Base-by-base conservation (phyloP, 768 basidiomycete species). In the Auricularia auricula-judae region DNA sequence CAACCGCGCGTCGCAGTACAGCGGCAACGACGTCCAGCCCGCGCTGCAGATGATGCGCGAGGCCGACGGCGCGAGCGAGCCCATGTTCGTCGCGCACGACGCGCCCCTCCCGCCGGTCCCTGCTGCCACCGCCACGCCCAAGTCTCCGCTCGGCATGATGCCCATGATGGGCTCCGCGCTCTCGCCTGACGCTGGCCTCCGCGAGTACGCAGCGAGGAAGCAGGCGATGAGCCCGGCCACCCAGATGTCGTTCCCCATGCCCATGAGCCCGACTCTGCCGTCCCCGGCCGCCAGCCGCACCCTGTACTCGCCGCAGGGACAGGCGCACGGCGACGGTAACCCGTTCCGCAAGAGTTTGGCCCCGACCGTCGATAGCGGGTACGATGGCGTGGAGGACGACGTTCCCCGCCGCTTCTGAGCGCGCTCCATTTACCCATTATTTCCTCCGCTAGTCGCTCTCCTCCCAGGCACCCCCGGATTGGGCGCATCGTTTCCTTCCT, bases 21-120 rank as follows among this genome's bases (percentile, higher is more conserved):
- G 56, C 62, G 56, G 16, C 44, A 5, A 51, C 21, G 62, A 85
- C 35, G 78, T 89, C 16, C 79, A 86, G 77, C 87, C 88, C 3
- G 89, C 89, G 16, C 76, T 91, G 60, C 80, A 79, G 63, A 87
- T 91, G 81, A 89, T 91, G 87, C 87, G 87, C 67, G 66, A 63
- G 23, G 59, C 34, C 14, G 44, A 43, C 10, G 47, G 35, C 62
- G 10, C 43, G 35, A 23, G 7, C 47, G 42, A 63, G 35, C 56
- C 61, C 16, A 47, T 63, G 14, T 60, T 63, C 29, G 39, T 63
- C 63, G 23, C 62, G 63, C 10, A 34, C 63, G 54, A 47, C 34
- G 54, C 64, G 54, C 43, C 66, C 14, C 66, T 63, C 54, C 42
- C 54, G 10, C 36, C 58, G 12, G 58, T 63, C 58, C 51, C 63